Evolutionary conservation across 352 stramenopile species (phyloP).

Genomic region (Globisporangium middletonii): DNA sequence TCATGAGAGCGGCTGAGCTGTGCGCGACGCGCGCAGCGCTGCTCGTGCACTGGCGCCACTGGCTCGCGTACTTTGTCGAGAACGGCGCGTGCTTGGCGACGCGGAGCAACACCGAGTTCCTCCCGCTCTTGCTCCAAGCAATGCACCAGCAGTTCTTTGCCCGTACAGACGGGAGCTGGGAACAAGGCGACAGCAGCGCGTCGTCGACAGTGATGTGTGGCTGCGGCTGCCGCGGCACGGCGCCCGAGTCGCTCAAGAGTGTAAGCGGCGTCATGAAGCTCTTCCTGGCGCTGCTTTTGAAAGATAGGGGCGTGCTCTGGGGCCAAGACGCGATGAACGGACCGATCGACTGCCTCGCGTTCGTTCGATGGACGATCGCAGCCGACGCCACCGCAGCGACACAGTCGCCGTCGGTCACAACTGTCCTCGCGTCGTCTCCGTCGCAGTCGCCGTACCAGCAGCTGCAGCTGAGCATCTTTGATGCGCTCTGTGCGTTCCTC

Average conservation of each 20-base stretch:
- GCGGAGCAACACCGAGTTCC: slow-evolving; percentile 5
- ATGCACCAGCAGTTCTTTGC: slow-evolving; percentile 10
- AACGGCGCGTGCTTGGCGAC: slow-evolving; percentile 10
- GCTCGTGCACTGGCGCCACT: slow-evolving; percentile 15
- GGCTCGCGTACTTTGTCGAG: slow-evolving; percentile 15
- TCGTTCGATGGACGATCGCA: slow-evolving; percentile 10
- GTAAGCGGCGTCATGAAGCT: slow-evolving; percentile 9
- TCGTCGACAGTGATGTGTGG: slow-evolving; percentile 1
- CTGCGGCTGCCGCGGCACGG: slow-evolving; percentile 10
- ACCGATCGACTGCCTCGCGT: slow-evolving; percentile 5
- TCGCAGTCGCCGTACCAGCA: background rate
- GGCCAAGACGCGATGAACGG: slow-evolving; percentile 15
- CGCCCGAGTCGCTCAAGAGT: slow-evolving; percentile 8
- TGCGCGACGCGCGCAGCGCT: slow-evolving; percentile 1
- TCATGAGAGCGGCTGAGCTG: slow-evolving; percentile 13
- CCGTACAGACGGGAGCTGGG: background rate
- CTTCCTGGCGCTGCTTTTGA: slow-evolving; percentile 8
- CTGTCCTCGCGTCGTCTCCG: no score
- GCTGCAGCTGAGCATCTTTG: slow-evolving; percentile 9
- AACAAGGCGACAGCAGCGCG: background rate
- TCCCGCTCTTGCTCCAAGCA: slow-evolving; percentile 8
- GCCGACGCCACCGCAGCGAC: no score
- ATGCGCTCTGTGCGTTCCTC: slow-evolving; percentile 9
- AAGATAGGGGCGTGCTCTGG: slow-evolving; percentile 14
- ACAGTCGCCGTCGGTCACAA: background rate